Evolutionary conservation across 1,284 basidiomycete genomes (phyloP).

Genomic region (Ceratobasidium sp.): DNA sequence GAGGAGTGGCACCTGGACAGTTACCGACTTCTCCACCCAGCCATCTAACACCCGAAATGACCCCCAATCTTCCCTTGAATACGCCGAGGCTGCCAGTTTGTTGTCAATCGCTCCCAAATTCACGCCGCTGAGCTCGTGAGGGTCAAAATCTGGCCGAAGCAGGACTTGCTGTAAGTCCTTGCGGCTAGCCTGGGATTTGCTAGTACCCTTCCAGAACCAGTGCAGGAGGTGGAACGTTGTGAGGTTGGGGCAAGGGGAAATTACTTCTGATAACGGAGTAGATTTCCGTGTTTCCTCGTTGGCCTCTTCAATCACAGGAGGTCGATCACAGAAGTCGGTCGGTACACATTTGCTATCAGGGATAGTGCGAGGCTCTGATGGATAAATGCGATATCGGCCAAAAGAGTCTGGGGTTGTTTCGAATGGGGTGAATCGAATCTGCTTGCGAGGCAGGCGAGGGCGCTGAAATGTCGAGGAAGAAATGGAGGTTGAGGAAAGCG

Average conservation of each 20-base stretch:
- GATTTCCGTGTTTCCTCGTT: neutral
- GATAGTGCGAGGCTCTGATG: neutral
- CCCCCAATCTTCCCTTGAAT: neutral
- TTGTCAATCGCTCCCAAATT: neutral
- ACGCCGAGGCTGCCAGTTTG: neutral
- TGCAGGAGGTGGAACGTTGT: slow-evolving; percentile 18
- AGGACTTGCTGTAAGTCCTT: neutral
- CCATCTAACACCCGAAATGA: slow-evolving; percentile 10
- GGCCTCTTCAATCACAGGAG: neutral
- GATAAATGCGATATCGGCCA: slow-evolving; percentile 26
- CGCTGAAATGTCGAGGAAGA: neutral
- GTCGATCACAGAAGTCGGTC: neutral
- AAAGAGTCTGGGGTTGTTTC: slow-evolving; percentile 27
- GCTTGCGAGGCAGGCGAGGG: neutral
- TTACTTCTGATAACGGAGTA: neutral
- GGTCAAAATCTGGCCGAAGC: neutral
- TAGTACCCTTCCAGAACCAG: slow-evolving; percentile 16
- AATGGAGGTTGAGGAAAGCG: neutral
- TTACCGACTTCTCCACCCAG: slow-evolving; percentile 20
- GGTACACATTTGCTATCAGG: neutral
- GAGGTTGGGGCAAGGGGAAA: slow-evolving; percentile 25
- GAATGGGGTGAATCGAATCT: slow-evolving; percentile 6
- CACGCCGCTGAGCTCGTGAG: neutral
- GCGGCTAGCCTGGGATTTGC: neutral
- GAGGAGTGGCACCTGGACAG: slow-evolving; percentile 1